Evolutionary conservation across 1,284 basidiomycete species (phyloP), one percentile per base, ranked within the genome.

Genomic region (Pseudozyma sp.): DNA sequence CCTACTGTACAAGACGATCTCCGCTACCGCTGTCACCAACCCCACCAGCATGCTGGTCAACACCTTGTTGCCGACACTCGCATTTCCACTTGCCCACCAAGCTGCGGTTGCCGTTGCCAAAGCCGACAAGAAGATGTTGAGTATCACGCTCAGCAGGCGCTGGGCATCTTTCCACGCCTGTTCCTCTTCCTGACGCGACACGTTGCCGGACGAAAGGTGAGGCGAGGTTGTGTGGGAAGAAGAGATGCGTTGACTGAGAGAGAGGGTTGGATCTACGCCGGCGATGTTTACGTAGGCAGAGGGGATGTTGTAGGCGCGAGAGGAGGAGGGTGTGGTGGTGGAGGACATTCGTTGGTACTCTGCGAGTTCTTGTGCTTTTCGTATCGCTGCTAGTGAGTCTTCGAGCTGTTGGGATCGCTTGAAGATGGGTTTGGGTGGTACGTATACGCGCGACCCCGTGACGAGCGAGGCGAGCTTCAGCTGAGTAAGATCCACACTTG

Each of bases 101-200:
- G 63, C 72, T 1, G 72, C 72, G 0, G 72, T 70, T 1, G 62
- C 68, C 1, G 68, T 69, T 7, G 72, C 72, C 5, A 69, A 8
- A 0, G 68, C 53, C 4, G 67, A 70, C n/a, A 75, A 49, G 14
- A 67, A 59, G 39, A 75, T 58, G 57, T 75, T 75, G 56, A 68
- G 53, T 24, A 75, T 60, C 30, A 75, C 67, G 19, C 59, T 61
- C 40, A 75, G 68, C 14, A 45, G 47, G 7, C 53, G 64, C 31
- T 66, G 59, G 1, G 60, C 68, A 13, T 75, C 64, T 17, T 58
- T 56, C 72, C 72, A 75, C 2, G 58, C 63, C n/a, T 60, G 48
- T 24, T 74, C 61, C 17, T 74, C 62, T 29, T 31, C 51, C 11
- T 65, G 39, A 0, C 44, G 33, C 2, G 44, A 29, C 5, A 37